A percentile compares a stretch with the other conserved stretches of the same genome.
Evolutionary conservation across 805 yeast genomes (phyloP).

Genomic region (Candida orba): DNA sequence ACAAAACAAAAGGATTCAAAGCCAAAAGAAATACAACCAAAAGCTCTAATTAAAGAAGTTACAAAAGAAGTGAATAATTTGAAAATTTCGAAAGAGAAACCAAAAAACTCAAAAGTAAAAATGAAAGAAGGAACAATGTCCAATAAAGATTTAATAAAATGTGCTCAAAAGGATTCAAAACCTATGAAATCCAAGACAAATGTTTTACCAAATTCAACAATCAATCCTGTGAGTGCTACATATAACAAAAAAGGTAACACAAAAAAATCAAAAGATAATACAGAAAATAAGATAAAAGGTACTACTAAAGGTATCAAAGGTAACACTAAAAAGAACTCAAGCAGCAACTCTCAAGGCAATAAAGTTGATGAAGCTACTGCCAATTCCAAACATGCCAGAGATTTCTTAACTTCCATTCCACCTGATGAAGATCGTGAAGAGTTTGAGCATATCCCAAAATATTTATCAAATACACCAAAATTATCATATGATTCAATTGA

Average conservation of each 20-base stretch:
- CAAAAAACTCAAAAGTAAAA: too few species aligned
- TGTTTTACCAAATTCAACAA: background rate
- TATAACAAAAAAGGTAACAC: too few species aligned
- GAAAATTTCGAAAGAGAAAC: too few species aligned
- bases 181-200: background rate
- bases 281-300: too few species aligned
- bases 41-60: too few species aligned
- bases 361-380: background rate
- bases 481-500: slow-evolving; percentile 42
- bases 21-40: too few species aligned
- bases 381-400: background rate
- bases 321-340: background rate
- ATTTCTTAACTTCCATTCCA: slow-evolving; percentile 7
- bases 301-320: too few species aligned
- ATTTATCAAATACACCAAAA: slow-evolving; percentile 28
- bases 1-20: too few species aligned
- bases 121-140: too few species aligned
- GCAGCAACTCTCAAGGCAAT: background rate
- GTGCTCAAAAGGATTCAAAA: background rate
- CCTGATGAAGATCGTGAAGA: slow-evolving; percentile 20
- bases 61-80: too few species aligned
- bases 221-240: too few species aligned
- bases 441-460: slow-evolving; percentile 21
- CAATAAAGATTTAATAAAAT: background rate
- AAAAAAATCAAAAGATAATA: too few species aligned